phyloP scores from a whole-genome alignment of 331 rosid genomes.

The Quercus phellos region DNA sequence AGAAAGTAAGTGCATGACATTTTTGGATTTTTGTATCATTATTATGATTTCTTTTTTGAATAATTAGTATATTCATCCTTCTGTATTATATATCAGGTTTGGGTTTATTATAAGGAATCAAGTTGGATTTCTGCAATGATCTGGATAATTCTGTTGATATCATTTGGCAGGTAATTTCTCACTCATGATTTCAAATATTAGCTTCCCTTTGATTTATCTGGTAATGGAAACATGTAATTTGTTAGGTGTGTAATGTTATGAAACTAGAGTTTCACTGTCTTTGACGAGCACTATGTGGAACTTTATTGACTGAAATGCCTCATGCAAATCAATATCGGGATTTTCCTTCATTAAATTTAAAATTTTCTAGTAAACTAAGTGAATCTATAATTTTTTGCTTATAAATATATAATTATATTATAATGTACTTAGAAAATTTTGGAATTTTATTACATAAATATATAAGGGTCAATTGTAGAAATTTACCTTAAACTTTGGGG shows the following conservation, averaged over 20 bases:
- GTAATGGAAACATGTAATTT: constrained; percentile 4
- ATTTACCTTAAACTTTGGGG: too few relatives aligned
- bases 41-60: constrained; percentile 4
- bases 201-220: neutral
- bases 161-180: constrained; percentile 69
- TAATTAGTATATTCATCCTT: constrained; percentile 2
- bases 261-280: neutral
- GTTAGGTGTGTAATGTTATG: neutral
- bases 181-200: constrained; percentile 8
- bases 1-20: neutral
- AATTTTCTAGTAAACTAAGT: neutral
- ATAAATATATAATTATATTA: neutral
- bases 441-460: neutral
- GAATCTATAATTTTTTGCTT: neutral
- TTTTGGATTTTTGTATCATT: neutral
- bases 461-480: too few relatives aligned
- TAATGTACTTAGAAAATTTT: constrained; percentile 12
- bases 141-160: constrained; percentile 63
- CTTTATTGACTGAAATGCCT: neutral
- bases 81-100: constrained; percentile 46
- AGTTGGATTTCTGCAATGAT: constrained; percentile 48
- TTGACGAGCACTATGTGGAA: neutral
- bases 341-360: neutral
- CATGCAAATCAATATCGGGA: neutral
- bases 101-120: constrained; percentile 81